Percentiles rank a stretch among this genome's conserved stretches.
These are phyloP conservation scores for Cicer judaicum DNA, from an alignment of 306 rosid species.

Conservation along the genomic window DNA sequence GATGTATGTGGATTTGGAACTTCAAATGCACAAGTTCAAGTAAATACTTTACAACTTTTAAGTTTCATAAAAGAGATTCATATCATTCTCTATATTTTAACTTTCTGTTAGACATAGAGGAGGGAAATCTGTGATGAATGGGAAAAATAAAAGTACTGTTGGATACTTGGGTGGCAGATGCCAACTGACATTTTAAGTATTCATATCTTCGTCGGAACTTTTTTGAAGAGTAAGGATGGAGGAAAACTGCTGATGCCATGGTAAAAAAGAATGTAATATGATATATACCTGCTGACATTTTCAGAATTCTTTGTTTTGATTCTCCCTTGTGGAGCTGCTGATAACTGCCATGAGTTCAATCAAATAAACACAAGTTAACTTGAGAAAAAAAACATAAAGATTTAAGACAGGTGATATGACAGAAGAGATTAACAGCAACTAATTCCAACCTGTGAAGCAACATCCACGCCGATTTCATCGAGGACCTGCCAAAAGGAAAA, in stretches of 20 bases:
- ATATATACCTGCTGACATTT: conserved; percentile 72
- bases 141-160: neutral
- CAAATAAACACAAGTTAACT: conserved; percentile 51
- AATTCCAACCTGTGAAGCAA: conserved; percentile 86
- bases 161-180: conserved; percentile 25
- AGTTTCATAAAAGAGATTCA: neutral
- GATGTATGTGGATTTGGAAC: conserved; percentile 6
- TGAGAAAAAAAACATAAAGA: conserved; percentile 22
- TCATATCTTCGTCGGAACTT: neutral
- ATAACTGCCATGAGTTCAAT: conserved; percentile 63
- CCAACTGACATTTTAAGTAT: conserved; percentile 2
- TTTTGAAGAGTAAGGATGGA: neutral
- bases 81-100: neutral
- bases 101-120: neutral
- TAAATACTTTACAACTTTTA: conserved; percentile 1
- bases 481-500: conserved; percentile 69
- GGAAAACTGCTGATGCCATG: neutral
- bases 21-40: neutral
- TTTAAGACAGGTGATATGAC: conserved; percentile 5
- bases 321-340: conserved; percentile 95
- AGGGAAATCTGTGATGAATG: neutral
- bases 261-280: neutral
- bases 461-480: conserved; percentile 95
- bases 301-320: conserved; percentile 69
- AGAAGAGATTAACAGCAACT: conserved; percentile 20